Base-by-base conservation (phyloP, 345 rosid species). In the Aquilaria sinensis region DNA sequence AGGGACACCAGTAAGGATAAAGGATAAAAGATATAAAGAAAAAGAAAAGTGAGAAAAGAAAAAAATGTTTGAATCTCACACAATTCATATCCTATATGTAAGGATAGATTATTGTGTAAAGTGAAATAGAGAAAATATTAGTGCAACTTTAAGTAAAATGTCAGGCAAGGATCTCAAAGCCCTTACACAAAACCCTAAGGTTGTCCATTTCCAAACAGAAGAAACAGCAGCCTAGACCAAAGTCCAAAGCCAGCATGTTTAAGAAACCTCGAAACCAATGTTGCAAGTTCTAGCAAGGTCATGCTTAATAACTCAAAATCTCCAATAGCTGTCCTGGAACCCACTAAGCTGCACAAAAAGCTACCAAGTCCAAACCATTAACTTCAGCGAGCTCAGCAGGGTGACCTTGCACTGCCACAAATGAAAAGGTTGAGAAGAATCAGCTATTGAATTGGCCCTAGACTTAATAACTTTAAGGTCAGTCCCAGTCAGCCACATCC, bases 101-200 rank as follows among this genome's bases (percentile, higher is more conserved):
- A 93, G 98, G 92, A 75, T 55, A 82, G 59, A 67, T 72, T 49
- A 76, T 87, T 9, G 85, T 90, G 65, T 83, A 85, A 52, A 89
- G 88, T 64, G 93, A 88, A 74, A 85, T 88, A 15, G 88, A 94
- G 86, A 88, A 87, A 66, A 75, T 86, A 72, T 72, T 83, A 79
- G 76, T 85, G 23, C 87, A 88, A 71, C 80, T 81, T 6, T 86
- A 86, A 79, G 90, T 88, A 76, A 77, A 64, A 75, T n/a, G n/a
- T 80, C 99, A 0, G 96, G 89, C 62, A 90, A 86, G 77, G 99
- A 86, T 74, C 92, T 85, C 57, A 83, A 88, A 75, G 88, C 93
- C 70, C 96, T 85, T 41, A 85, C 85, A 72, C 97, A 87, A 70
- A 85, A 82, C 72, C 91, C 85, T 54, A 89, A 81, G 74, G 95